Conservation (phyloP, 495 filamentous ascomycete genomes). For the Penicillium goetzii region DNA sequence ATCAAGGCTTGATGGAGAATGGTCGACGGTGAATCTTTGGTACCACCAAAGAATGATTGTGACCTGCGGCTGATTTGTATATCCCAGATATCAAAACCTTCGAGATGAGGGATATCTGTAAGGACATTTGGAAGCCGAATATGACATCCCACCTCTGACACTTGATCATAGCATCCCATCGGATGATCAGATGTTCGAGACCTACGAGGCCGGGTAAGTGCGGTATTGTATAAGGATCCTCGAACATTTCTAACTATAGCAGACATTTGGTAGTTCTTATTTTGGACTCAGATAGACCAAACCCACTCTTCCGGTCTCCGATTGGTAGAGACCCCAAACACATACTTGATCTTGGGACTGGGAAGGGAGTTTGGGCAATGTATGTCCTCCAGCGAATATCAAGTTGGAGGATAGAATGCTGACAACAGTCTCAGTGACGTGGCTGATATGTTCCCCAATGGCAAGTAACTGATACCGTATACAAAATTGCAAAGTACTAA, state of each 20-base stretch:
- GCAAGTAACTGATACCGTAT: background rate
- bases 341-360: slow-evolving; percentile 11
- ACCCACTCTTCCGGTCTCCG: slow-evolving; percentile 10
- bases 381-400: background rate
- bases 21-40: background rate
- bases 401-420: background rate
- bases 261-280: slow-evolving; percentile 7
- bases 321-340: slow-evolving; percentile 1
- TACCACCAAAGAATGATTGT: background rate
- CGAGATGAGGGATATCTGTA: slow-evolving; percentile 6
- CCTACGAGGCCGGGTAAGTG: slow-evolving; percentile 9
- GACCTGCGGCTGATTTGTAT: background rate
- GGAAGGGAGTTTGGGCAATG: slow-evolving; percentile 15
- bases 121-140: background rate
- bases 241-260: background rate
- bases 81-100: slow-evolving; percentile 10
- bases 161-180: slow-evolving; percentile 4
- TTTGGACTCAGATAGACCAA: slow-evolving; percentile 7
- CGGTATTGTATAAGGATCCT: too few relatives aligned
- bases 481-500: background rate
- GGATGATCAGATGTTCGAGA: slow-evolving; percentile 15
- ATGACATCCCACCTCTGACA: background rate
- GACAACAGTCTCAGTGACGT: slow-evolving; percentile 1
- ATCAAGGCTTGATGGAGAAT: slow-evolving; percentile 8
- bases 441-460: slow-evolving; percentile 12